Conservation (phyloP, 768 basidiomycete species). For the Phlebiopsis gigantea region DNA sequence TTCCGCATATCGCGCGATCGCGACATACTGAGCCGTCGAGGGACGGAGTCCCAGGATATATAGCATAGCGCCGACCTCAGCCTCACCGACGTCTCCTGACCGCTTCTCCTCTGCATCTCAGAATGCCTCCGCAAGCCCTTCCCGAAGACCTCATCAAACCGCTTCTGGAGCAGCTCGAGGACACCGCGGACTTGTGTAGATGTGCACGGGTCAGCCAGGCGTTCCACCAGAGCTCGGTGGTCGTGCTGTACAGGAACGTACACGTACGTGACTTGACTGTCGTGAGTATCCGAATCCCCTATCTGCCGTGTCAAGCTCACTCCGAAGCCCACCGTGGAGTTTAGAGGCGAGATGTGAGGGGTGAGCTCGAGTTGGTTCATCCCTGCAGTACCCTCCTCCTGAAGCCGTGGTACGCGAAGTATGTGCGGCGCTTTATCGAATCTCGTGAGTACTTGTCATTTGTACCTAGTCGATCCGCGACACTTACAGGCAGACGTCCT, state of each 20-base stretch:
- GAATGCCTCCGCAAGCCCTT: neutral
- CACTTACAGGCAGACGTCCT: neutral
- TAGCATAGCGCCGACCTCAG: neutral
- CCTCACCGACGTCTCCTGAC: neutral
- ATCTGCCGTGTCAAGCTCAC: neutral
- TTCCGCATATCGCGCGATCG: neutral
- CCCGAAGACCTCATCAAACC: constrained; percentile 30
- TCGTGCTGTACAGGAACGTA: constrained; percentile 55
- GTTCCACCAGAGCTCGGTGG: constrained; percentile 52
- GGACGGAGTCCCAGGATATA: neutral
- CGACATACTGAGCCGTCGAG: neutral
- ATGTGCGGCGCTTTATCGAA: constrained; percentile 60
- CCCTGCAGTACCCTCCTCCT: constrained; percentile 52
- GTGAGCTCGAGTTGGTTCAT: constrained; percentile 35
- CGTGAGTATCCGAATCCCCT: neutral
- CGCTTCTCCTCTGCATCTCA: neutral
- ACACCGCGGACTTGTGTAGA: constrained; percentile 47
- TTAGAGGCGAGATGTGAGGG: neutral
- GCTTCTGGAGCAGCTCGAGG: constrained; percentile 48
- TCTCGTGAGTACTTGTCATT: constrained; percentile 37
- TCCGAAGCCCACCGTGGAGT: neutral
- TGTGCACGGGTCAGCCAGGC: constrained; percentile 49
- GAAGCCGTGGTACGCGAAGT: constrained; percentile 55
- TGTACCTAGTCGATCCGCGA: neutral
- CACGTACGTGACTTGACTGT: constrained; percentile 28